A percentile compares a stretch with the other conserved stretches of the same genome.
These are phyloP conservation scores for Amanita fuliginea DNA, from an alignment of 768 basidiomycete genomes.

Conservation along the genomic window DNA sequence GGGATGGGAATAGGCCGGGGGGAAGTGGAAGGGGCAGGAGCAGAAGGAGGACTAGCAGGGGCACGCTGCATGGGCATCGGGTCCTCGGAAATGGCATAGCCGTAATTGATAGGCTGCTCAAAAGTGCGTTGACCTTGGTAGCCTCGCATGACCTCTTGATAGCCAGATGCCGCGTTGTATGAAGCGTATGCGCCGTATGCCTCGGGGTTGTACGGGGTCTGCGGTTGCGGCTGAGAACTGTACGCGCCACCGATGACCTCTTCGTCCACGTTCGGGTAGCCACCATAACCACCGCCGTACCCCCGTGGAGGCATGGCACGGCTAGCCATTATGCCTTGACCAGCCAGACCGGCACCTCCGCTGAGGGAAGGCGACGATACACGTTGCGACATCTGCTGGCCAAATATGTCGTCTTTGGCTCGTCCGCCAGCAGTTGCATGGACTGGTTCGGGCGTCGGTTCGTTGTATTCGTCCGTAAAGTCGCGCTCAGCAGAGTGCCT, in stretches of 20 bases:
- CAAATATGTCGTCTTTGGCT: not conserved
- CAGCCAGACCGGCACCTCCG: constrained; percentile 26
- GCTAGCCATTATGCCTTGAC: constrained; percentile 19
- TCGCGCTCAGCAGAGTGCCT: constrained; percentile 2
- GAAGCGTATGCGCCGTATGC: constrained; percentile 31
- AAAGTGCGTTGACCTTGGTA: constrained; percentile 24
- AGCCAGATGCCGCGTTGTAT: constrained; percentile 18
- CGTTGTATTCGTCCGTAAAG: constrained; percentile 7
- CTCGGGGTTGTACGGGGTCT: constrained; percentile 28
- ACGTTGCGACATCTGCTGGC: constrained; percentile 13
- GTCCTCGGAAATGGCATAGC: constrained; percentile 1
- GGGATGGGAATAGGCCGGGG: not conserved
- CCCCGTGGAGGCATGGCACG: constrained; percentile 26
- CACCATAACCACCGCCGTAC: constrained; percentile 11
- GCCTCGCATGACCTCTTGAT: constrained; percentile 20
- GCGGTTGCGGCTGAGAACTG: constrained; percentile 28
- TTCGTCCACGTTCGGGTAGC: constrained; percentile 13
- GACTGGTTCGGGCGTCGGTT: constrained; percentile 12
- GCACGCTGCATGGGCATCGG: not conserved
- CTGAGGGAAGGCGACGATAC: constrained; percentile 15
- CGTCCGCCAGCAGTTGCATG: constrained; percentile 9
- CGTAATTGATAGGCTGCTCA: constrained; percentile 3
- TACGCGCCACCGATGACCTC: constrained; percentile 24
- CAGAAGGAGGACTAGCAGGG: not conserved
- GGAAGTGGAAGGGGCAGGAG: not conserved